phyloP scores from a whole-genome alignment of 345 rosid species.

The Aquilaria malaccensis region DNA sequence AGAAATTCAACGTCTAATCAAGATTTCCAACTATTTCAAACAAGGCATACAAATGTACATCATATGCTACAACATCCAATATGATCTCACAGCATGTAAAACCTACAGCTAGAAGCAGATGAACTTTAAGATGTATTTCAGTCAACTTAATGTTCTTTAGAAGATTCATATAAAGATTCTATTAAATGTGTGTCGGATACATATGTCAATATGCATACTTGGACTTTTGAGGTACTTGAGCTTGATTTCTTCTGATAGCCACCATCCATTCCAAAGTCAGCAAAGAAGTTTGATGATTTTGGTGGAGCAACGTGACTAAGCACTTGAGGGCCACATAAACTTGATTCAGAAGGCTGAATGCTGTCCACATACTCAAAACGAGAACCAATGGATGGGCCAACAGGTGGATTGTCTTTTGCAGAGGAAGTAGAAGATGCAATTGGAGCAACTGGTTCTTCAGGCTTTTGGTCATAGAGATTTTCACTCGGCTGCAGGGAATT shows the following conservation, averaged over 20 bases:
- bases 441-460: conserved; percentile 72
- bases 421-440: conserved; percentile 53
- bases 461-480: conserved; percentile 92
- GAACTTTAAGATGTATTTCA: too few relatives aligned
- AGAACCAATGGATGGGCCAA: conserved; percentile 57
- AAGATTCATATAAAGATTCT: too few relatives aligned
- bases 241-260: conserved; percentile 58
- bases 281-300: conserved; percentile 80
- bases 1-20: too few relatives aligned
- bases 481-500: conserved; percentile 57
- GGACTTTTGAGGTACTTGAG: conserved; percentile 58
- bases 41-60: too few relatives aligned
- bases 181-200: too few relatives aligned
- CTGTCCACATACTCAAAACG: conserved; percentile 90
- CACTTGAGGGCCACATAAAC: conserved; percentile 59
- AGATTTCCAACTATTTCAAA: too few relatives aligned
- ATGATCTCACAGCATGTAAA: too few relatives aligned
- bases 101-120: too few relatives aligned
- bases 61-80: too few relatives aligned
- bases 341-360: conserved; percentile 42
- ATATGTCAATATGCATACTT: conserved; percentile 33
- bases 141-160: too few relatives aligned
- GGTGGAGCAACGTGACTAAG: conserved; percentile 92
- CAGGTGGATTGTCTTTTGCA: conserved; percentile 33
- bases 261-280: conserved; percentile 84